Base-by-base conservation (phyloP, 306 rosid species). In the Lagenaria siceraria region DNA sequence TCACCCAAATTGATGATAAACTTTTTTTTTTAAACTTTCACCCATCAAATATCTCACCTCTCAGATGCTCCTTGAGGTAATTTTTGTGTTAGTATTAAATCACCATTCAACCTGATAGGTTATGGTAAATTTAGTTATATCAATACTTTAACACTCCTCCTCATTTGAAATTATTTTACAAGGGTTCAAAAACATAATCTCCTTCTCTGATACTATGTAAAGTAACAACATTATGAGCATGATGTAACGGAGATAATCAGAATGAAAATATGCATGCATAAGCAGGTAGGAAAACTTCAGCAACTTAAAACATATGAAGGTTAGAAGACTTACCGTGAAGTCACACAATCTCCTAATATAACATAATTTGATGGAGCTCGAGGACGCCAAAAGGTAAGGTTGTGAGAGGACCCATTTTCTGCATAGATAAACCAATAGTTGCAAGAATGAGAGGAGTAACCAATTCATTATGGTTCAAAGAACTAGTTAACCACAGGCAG, bases 311-410 rank as follows among this genome's bases (percentile, higher is more conserved):
- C 55, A 51, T 6, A 51, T 1, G 14, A 14, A 56, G 56, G 56
- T n/a, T 10, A 10, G 25, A 56, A 55, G 13, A 9, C 46, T 18
- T 81, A 95, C 99, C 96, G 89, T 72, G 99, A 90, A 65, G 97
- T 95, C 81, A 95, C 99, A 80, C 92, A 95, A 74, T 95, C 99
- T 78, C 99, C 99, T 84, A 95, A 81, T 79, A 92, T 81, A 78
- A 89, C 98, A 84, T 90, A 95, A 82, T 89, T 95, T 76, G 99
- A 82, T 33, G 97, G 97, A 81, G 99, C 92, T 78, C 75, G 90
- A 66, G 99, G 93, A 85, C 99, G 92, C 99, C 99, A 95, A 83
- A 92, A 89, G 60, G 97, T 92, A 61, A 95, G 85, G 78, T 86
- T 89, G 83, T 76, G 82, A 66, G 78, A 68, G 60, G 89, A 80